Conservation (phyloP, 2,329 filamentous ascomycete genomes). For the Fusarium floridanum region DNA sequence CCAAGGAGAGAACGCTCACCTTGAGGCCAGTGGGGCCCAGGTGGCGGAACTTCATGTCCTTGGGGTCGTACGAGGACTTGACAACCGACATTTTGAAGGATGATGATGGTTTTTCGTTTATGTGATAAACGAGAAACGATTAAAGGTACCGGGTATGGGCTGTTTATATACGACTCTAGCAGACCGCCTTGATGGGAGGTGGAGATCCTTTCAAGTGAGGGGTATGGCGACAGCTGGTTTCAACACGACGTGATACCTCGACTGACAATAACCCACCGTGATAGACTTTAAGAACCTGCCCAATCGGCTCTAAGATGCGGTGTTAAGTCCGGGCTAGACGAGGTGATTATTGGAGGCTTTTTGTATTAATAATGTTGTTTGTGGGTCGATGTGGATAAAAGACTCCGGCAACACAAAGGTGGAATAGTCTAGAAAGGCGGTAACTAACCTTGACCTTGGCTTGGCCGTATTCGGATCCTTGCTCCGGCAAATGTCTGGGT, state of each 20-base stretch:
- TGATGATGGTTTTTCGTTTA: background rate
- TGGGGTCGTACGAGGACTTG: conserved; percentile 41
- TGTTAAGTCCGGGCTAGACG: background rate
- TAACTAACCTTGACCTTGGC: background rate
- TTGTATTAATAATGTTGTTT: background rate
- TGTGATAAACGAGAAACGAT: background rate
- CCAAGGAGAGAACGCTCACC: conserved; percentile 44
- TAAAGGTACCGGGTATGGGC: background rate
- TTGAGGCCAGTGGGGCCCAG: conserved; percentile 45
- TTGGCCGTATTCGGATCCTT: background rate
- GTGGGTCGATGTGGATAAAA: conserved; percentile 1
- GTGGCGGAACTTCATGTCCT: conserved; percentile 47
- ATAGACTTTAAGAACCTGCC: background rate
- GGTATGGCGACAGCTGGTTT: background rate
- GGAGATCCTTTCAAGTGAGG: background rate
- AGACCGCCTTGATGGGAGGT: background rate
- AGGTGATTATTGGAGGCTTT: background rate
- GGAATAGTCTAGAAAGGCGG: conserved; percentile 2
- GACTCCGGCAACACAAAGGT: background rate
- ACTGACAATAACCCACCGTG: background rate
- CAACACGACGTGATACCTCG: background rate
- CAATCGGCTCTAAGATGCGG: background rate
- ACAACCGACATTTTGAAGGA: conserved; percentile 37
- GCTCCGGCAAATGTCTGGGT: background rate
- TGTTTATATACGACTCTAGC: background rate